These are phyloP conservation scores for Aspergillus funiculosus DNA, from an alignment of 495 filamentous ascomycete genomes.

Conservation along the genomic window DNA sequence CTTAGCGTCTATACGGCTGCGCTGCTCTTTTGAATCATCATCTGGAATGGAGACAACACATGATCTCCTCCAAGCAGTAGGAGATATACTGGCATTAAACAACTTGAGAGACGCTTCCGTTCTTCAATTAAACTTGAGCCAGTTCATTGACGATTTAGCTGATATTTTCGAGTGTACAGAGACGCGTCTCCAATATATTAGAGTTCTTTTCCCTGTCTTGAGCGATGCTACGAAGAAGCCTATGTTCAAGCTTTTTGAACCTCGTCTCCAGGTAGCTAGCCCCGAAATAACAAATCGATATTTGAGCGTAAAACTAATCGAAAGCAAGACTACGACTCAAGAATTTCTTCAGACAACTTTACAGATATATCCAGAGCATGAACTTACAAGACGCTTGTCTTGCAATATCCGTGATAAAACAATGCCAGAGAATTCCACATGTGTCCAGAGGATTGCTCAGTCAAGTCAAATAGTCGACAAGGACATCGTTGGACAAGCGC, in stretches of 20 bases:
- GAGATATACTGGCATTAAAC: conserved; percentile 22
- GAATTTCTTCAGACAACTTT: conserved; percentile 10
- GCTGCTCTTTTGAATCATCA: conserved; percentile 15
- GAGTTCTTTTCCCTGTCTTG: conserved; percentile 26
- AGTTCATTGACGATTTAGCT: conserved; percentile 24
- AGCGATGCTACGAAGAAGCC: conserved; percentile 18
- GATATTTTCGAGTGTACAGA: conserved; percentile 12
- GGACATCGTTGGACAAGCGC: conserved; percentile 15
- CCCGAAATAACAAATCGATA: not conserved
- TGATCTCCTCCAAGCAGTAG: conserved; percentile 29
- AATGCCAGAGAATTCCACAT: not conserved
- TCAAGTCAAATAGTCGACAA: conserved; percentile 7
- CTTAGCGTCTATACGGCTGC: conserved; percentile 18
- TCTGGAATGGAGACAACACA: conserved; percentile 26
- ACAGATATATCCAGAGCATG: not conserved
- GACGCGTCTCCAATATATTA: conserved; percentile 12
- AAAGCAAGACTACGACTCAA: conserved; percentile 21
- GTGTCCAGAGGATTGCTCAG: conserved; percentile 9
- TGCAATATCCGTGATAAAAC: not conserved
- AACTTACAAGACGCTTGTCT: not conserved
- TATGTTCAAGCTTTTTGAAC: conserved; percentile 16
- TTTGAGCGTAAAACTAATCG: conserved; percentile 17
- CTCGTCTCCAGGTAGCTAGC: conserved; percentile 27
- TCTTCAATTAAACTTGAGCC: conserved; percentile 26
- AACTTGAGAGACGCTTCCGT: conserved; percentile 15